Evolutionary conservation across 2,329 filamentous ascomycete genomes (phyloP).

Genomic region (Claviceps sp.): DNA sequence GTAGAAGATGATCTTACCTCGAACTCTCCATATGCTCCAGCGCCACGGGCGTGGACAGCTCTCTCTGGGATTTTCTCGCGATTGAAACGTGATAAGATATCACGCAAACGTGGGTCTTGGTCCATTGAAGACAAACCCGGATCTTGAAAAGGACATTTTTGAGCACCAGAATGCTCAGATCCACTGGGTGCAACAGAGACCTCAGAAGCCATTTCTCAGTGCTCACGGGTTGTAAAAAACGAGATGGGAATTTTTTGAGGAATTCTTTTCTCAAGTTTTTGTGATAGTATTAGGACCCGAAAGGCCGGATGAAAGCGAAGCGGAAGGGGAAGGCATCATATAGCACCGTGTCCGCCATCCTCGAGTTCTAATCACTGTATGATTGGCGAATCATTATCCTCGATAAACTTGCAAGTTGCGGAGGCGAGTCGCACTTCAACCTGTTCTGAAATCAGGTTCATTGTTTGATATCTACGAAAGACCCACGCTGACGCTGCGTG

Average conservation of each 20-base stretch:
- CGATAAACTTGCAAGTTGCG: background rate
- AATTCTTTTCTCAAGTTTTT: no score
- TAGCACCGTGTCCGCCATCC: no score
- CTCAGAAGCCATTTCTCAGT: background rate
- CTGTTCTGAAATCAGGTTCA: background rate
- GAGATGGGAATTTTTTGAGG: no score
- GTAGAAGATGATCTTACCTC: slow-evolving; percentile 19
- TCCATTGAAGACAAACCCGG: background rate
- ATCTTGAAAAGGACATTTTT: background rate
- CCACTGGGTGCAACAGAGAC: background rate
- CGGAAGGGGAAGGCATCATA: no score
- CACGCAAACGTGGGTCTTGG: background rate
- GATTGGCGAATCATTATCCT: no score
- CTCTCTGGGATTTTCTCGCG: slow-evolving; percentile 35
- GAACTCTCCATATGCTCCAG: slow-evolving; percentile 41
- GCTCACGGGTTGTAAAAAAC: no score
- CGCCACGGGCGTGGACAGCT: slow-evolving; percentile 22
- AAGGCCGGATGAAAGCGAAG: no score
- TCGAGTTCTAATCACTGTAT: no score
- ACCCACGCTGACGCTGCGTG: background rate
- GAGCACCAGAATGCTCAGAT: background rate
- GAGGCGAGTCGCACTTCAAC: background rate
- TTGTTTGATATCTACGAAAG: background rate
- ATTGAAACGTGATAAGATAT: background rate
- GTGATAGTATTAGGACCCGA: no score